Evolutionary conservation across 805 yeast genomes (phyloP).

Genomic region (Ogataea pilisensis): DNA sequence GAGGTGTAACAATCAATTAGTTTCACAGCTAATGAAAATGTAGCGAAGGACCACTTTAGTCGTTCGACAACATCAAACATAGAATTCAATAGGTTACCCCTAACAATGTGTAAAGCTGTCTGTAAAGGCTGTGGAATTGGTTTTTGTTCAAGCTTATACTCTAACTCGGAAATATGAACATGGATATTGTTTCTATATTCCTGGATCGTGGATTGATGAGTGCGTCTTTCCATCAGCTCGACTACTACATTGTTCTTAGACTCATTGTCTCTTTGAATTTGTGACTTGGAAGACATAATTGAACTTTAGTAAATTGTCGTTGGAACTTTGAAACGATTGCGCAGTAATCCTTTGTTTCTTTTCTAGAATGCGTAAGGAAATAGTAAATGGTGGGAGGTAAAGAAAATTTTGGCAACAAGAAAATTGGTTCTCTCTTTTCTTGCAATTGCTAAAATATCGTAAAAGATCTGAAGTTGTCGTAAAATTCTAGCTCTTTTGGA

Average conservation of each 20-base stretch:
- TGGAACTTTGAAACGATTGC: not conserved
- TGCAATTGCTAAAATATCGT: not conserved
- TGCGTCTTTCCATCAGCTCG: conserved; percentile 25
- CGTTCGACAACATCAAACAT: conserved; percentile 29
- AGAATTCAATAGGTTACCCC: conserved; percentile 28
- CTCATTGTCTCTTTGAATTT: conserved; percentile 2
- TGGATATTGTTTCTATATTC: conserved; percentile 29
- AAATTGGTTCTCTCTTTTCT: not conserved
- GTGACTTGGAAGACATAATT: not conserved
- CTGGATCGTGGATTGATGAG: conserved; percentile 23
- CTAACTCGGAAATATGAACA: conserved; percentile 21
- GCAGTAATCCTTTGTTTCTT: not conserved
- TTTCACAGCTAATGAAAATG: conserved; percentile 35
- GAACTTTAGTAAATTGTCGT: not conserved
- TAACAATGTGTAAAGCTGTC: conserved; percentile 15
- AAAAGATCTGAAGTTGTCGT: not conserved
- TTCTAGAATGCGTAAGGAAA: not conserved
- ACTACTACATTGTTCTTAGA: conserved; percentile 14
- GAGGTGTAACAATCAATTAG: conserved; percentile 38
- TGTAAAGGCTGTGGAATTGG: conserved; percentile 27
- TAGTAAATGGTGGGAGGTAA: not conserved
- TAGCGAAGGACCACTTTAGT: conserved; percentile 29
- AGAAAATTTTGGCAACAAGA: not conserved
- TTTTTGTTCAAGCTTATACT: conserved; percentile 27
- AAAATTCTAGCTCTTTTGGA: not conserved